phyloP scores from a whole-genome alignment of 192 early-diverging fungal genomes.

The Coemansia sp. region DNA sequence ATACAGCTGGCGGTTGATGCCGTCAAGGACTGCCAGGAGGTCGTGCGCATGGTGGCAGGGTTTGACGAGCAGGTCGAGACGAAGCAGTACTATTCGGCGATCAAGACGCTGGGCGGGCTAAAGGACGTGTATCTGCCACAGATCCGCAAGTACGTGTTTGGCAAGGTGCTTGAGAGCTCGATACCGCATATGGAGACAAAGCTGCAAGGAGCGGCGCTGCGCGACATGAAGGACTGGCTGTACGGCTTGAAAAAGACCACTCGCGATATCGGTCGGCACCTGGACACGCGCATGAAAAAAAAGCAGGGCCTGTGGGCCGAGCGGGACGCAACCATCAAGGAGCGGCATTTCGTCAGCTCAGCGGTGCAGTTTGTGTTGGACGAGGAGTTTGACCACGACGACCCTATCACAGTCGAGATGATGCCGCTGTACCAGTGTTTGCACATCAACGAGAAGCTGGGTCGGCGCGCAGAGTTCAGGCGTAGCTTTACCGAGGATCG shows the following conservation, averaged over 20 bases:
- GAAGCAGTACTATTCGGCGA: slow-evolving; percentile 87
- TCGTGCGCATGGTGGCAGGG: slow-evolving; percentile 85
- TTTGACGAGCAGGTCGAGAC: slow-evolving; percentile 78
- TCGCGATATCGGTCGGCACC: slow-evolving; percentile 77
- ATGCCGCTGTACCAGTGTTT: slow-evolving; percentile 94
- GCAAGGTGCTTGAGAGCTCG: slow-evolving; percentile 79
- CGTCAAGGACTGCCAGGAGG: slow-evolving; percentile 77
- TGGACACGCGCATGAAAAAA: slow-evolving; percentile 75
- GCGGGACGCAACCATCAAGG: slow-evolving; percentile 39
- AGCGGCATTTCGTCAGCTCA: slow-evolving; percentile 67
- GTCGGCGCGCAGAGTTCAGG: slow-evolving; percentile 83
- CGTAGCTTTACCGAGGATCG: slow-evolving; percentile 89
- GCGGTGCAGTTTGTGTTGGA: slow-evolving; percentile 81
- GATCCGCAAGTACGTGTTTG: slow-evolving; percentile 81
- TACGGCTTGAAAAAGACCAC: slow-evolving; percentile 82
- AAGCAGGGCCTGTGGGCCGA: slow-evolving; percentile 63
- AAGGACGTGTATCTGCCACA: slow-evolving; percentile 74
- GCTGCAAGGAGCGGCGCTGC: slow-evolving; percentile 80
- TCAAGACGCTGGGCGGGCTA: slow-evolving; percentile 87
- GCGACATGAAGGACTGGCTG: slow-evolving; percentile 92
- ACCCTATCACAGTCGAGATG: slow-evolving; percentile 84
- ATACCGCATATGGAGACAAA: slow-evolving; percentile 88
- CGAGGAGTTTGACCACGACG: slow-evolving; percentile 79
- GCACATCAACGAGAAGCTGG: slow-evolving; percentile 94
- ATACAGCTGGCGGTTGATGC: slow-evolving; percentile 83